Percentiles rank a stretch among this genome's conserved stretches.
These are phyloP conservation scores for Spencermartinsiella ligniputridi DNA, from an alignment of 1,139 yeast genomes.

Conservation along the genomic window DNA sequence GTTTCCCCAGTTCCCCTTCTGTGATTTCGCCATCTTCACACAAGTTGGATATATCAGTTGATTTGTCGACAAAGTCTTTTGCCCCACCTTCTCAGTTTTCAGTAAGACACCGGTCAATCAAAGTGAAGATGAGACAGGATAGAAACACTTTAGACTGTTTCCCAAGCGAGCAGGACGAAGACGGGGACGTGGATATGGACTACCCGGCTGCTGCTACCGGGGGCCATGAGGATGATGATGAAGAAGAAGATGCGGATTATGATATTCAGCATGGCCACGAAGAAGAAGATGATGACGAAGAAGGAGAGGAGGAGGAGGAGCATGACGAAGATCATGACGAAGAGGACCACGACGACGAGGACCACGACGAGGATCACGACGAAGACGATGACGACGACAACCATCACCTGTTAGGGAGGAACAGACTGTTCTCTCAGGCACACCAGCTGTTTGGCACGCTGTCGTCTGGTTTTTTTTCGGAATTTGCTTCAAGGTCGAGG, in stretches of 20 bases:
- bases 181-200: conserved; percentile 5
- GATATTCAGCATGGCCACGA: conserved; percentile 24
- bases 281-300: conserved; percentile 8
- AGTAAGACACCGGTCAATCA: no score
- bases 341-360: conserved; percentile 20
- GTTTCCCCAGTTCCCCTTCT: no score
- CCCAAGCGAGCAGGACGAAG: not conserved
- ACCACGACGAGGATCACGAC: conserved; percentile 18
- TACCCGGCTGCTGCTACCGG: conserved; percentile 5
- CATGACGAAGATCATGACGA: conserved; percentile 1
- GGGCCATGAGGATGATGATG: conserved; percentile 4
- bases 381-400: conserved; percentile 12
- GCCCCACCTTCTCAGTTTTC: no score
- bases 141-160: not conserved
- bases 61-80: no score
- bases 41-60: no score
- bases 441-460: conserved; percentile 31
- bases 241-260: conserved; percentile 1
- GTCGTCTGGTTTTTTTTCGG: conserved; percentile 37
- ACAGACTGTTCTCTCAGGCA: conserved; percentile 25
- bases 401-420: conserved; percentile 15
- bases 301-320: conserved; percentile 17
- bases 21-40: no score
- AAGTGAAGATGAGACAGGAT: conserved; percentile 1
- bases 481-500: conserved; percentile 23